Percentiles rank a stretch among this genome's conserved stretches.
Evolutionary conservation across 2,329 filamentous ascomycete species (phyloP).

Genomic region (Colletotrichum lupini): DNA sequence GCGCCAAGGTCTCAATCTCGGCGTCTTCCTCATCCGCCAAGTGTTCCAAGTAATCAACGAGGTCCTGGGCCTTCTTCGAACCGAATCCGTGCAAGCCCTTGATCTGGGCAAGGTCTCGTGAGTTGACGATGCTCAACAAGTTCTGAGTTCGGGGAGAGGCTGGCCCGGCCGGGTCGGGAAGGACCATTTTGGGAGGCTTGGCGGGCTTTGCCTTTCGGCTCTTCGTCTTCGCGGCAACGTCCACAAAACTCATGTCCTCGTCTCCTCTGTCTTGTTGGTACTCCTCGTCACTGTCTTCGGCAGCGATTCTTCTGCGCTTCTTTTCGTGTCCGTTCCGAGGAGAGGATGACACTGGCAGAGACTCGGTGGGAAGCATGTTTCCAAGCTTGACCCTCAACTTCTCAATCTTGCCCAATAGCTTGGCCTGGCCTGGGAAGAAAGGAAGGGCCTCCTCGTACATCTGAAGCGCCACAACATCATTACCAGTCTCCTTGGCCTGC

Average conservation of each 20-base stretch:
- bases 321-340: conserved; percentile 35
- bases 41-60: conserved; percentile 66
- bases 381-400: conserved; percentile 66
- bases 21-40: conserved; percentile 53
- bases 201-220: conserved; percentile 44
- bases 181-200: conserved; percentile 40
- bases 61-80: conserved; percentile 74
- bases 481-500: conserved; percentile 86
- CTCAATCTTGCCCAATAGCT: conserved; percentile 77
- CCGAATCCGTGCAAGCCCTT: conserved; percentile 76
- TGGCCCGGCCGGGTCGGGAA: conserved; percentile 55
- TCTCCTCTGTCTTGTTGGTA: conserved; percentile 54
- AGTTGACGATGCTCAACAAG: conserved; percentile 79
- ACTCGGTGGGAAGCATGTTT: conserved; percentile 31
- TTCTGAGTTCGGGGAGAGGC: conserved; percentile 68
- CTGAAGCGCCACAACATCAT: conserved; percentile 80
- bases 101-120: conserved; percentile 74
- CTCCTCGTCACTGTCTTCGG: conserved; percentile 52
- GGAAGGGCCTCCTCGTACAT: conserved; percentile 89
- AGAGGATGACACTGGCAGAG: neutral
- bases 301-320: conserved; percentile 37
- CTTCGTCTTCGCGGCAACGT: conserved; percentile 43
- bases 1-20: conserved; percentile 58
- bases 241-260: conserved; percentile 49
- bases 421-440: conserved; percentile 87